Base-by-base conservation (phyloP, 2,329 filamentous ascomycete genomes). In the Fusarium nurragi region DNA sequence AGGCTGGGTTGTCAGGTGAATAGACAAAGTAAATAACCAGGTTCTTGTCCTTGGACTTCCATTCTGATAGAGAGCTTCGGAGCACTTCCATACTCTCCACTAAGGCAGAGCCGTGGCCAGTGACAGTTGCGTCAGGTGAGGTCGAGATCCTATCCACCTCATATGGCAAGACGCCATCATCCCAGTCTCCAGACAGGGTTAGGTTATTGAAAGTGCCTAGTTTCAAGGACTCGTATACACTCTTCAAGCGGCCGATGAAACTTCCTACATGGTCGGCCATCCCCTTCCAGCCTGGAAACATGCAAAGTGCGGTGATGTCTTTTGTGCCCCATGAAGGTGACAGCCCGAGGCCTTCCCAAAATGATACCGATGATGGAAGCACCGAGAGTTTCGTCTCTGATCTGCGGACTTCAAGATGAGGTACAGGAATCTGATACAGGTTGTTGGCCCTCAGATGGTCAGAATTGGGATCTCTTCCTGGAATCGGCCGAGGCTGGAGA, bases 311-410 rank as follows among this genome's bases (percentile, higher is more conserved):
- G 32, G 84, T 83, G 26, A 95, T 79, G 60, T 94, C 86, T 74
- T 96, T 96, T 9, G 81, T 72, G 1, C 91, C 90, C 57, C 86
- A 86, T 10, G 86, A 86, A 5, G 92, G 92, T 3, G 87, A 87
- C 3, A 97, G 81, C 0, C 91, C 90, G 18, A 96, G 79, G 43
- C 89, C 88, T 72, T 95, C 92, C 93, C 92, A 96, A 71, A 95
- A 97, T 1, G 84, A 79, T 19, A 94, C 79, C 0, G 91, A 90
- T 1, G 91, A 86, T 3, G 92, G 90, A 21, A 94, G 80, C 36
- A 96, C 81, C 12, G 93, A 92, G 54, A 93, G 84, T 44, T 85
- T 86, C 3, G 84, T 83, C 36, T 93, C 90, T 19, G 88, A 86
- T 50, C 92, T 84, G 45, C 89, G 88, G 12, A 96, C 81, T 65